These are phyloP conservation scores for Wickerhamia fluorescens DNA, from an alignment of 805 yeast species.

Conservation along the genomic window DNA sequence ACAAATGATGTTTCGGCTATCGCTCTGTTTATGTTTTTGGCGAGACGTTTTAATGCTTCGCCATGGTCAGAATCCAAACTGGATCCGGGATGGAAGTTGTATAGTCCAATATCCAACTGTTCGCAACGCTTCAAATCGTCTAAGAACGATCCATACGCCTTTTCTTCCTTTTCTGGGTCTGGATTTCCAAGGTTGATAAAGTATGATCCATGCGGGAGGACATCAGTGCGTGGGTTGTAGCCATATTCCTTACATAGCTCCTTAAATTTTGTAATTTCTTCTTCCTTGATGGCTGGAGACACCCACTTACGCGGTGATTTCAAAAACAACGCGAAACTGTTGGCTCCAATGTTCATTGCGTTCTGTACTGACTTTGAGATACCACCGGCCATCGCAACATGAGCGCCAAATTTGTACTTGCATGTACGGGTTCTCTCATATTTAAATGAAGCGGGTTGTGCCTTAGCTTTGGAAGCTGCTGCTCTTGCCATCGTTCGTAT, in stretches of 20 bases:
- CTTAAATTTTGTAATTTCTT: constrained; percentile 63
- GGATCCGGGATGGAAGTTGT: constrained; percentile 93
- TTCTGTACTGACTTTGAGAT: constrained; percentile 61
- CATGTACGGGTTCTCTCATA: constrained; percentile 36
- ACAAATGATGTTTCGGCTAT: constrained; percentile 68
- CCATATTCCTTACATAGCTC: constrained; percentile 53
- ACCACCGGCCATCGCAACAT: constrained; percentile 80
- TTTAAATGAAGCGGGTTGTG: constrained; percentile 15
- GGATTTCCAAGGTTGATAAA: constrained; percentile 92
- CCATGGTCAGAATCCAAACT: constrained; percentile 61
- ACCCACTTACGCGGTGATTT: constrained; percentile 91
- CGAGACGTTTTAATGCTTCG: constrained; percentile 61
- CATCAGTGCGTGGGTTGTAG: constrained; percentile 69
- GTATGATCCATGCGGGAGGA: constrained; percentile 92
- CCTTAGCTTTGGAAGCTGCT: too few species aligned
- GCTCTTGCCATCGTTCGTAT: too few species aligned
- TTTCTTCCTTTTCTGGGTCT: constrained; percentile 67
- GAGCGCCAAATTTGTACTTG: constrained; percentile 75
- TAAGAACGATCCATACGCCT: constrained; percentile 68
- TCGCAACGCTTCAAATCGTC: constrained; percentile 91
- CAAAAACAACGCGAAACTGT: constrained; percentile 84
- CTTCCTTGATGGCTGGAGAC: constrained; percentile 64
- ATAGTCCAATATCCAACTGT: constrained; percentile 70
- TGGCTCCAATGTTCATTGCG: constrained; percentile 53
- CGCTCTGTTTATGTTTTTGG: constrained; percentile 74